Evolutionary conservation across 345 rosid species (phyloP).

Genomic region (Cardiospermum halicacabum): DNA sequence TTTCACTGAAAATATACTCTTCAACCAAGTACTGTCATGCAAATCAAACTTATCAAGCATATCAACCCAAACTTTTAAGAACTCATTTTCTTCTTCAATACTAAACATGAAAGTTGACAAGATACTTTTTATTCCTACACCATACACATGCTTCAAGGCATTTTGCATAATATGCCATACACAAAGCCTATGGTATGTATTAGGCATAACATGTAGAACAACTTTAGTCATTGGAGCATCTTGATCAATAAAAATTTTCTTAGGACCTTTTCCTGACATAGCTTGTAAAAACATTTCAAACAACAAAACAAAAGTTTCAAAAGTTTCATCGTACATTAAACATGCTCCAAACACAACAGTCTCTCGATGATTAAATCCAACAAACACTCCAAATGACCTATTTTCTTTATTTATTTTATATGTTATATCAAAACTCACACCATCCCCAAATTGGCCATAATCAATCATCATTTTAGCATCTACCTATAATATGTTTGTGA

Average conservation of each 20-base stretch:
- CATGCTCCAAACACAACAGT: too few relatives aligned
- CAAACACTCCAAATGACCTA: too few relatives aligned
- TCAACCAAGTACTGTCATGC: background rate
- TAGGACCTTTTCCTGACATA: background rate
- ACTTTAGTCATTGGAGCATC: background rate
- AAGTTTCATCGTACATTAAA: background rate
- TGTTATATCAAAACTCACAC: too few relatives aligned
- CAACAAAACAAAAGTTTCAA: conserved; percentile 5
- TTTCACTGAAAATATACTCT: background rate
- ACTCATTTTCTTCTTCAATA: background rate
- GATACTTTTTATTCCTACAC: background rate
- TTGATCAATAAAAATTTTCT: conserved; percentile 2
- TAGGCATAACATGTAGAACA: background rate
- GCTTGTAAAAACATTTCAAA: background rate
- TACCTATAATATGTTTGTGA: too few relatives aligned
- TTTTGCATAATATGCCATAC: conserved; percentile 6
- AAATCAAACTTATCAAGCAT: background rate
- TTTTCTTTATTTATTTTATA: too few relatives aligned
- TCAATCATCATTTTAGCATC: too few relatives aligned
- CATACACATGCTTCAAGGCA: background rate
- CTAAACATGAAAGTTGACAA: background rate
- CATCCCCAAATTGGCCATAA: too few relatives aligned
- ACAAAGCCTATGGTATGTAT: background rate
- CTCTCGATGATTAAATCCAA: too few relatives aligned
- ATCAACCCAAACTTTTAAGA: background rate